Conservation (phyloP, 345 rosid species). For the Streptanthus diversifolius region DNA sequence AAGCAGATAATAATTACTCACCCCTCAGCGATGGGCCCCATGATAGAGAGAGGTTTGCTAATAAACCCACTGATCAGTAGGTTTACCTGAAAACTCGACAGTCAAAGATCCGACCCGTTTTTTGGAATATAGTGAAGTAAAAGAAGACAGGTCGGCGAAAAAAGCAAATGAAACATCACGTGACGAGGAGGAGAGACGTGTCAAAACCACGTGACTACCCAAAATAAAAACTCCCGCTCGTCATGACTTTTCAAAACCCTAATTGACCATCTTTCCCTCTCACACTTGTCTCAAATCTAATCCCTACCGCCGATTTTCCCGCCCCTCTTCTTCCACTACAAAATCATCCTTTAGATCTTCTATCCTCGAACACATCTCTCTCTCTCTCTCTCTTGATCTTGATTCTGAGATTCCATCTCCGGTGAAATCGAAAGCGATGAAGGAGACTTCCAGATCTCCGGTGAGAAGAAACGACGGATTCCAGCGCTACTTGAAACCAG, state of each 20-base stretch:
- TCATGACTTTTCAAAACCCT: conserved; percentile 29
- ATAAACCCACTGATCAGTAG: neutral
- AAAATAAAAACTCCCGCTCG: conserved; percentile 24
- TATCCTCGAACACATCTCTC: neutral
- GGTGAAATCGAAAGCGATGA: conserved; percentile 22
- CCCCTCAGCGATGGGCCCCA: neutral
- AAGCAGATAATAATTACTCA: neutral
- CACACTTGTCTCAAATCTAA: neutral
- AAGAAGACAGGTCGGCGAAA: neutral
- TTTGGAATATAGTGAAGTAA: neutral
- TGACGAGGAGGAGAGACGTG: neutral
- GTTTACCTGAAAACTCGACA: neutral
- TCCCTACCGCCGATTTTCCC: conserved; percentile 36
- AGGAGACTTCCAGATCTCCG: conserved; percentile 37
- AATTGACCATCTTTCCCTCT: conserved; percentile 7
- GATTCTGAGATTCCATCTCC: no score
- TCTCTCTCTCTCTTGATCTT: no score
- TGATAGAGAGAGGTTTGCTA: neutral
- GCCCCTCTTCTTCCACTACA: conserved; percentile 34
- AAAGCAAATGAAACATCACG: neutral
- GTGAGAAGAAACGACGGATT: conserved; percentile 36
- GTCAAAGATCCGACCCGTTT: neutral
- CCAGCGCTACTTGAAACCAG: conserved; percentile 56
- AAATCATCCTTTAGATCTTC: conserved; percentile 14
- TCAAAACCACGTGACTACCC: neutral